Base-by-base conservation (phyloP, 2,329 filamentous ascomycete genomes). In the Diaporthe capsici region DNA sequence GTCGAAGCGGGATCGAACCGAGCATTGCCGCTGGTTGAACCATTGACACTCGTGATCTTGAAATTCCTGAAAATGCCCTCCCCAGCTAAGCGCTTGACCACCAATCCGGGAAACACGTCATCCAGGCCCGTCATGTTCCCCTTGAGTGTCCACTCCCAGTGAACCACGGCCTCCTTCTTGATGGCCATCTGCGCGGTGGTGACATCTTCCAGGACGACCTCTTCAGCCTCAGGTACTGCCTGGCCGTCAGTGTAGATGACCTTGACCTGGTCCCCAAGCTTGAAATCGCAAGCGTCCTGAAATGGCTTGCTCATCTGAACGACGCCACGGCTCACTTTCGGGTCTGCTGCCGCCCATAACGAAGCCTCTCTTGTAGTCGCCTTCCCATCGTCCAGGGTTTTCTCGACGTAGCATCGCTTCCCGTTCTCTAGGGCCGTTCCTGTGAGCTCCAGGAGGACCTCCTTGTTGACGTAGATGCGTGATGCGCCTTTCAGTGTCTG, bases 291-390 rank as follows among this genome's bases (percentile, higher is more conserved):
- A 9, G 91, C 89, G 49, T 94, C 92, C 77, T 94, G 93, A 72
- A 97, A 91, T 8, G 91, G 88, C 77, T 94, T 92, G 31, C 94
- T 92, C 86, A 94, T 91, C 87, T 96, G 89, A 68, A 94, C 87
- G 74, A 95, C 88, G 77, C 92, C 90, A 78, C 91, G 91, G 80
- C 92, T 90, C 78, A 95, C 86, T 82, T 92, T 89, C 60, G 76
- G 71, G 49, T 88, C 87, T 2, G 88, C 86, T 22, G 88, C 83
- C 0, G 86, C 85, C 85, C 88, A 90, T 1, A 89, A 84, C 42
- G 87, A 85, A 7, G 88, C 89, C 78, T 90, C 86, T 22, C 86
- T 84, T 15, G 63, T 25, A 67, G 68, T 37, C 51, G 76, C 67
- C 76, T 78, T 20, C 73, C 79, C 55, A 55, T 72, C 71, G n/a